A percentile compares a stretch with the other conserved stretches of the same genome.
phyloP scores from a whole-genome alignment of 139 green algal species.

The Astrephomene gubernaculifera region DNA sequence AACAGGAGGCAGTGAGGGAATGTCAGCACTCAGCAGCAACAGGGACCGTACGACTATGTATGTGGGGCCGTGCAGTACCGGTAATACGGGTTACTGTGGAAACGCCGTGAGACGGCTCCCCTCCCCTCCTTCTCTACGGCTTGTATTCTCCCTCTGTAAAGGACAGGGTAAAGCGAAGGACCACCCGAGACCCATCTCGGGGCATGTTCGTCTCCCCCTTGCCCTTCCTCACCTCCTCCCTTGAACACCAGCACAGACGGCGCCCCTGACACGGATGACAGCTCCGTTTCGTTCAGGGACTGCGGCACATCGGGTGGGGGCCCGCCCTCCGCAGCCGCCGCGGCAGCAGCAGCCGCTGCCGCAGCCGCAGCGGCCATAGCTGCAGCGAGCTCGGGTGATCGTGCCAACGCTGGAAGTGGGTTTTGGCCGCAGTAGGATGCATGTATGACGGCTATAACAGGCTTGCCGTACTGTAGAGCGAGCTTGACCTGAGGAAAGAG shows the following conservation, averaged over 20 bases:
- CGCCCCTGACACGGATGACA: constrained; percentile 4
- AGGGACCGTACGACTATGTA: no score
- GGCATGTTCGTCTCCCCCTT: no score
- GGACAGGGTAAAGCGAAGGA: no score
- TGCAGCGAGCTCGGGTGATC: background rate
- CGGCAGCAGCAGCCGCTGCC: no score
- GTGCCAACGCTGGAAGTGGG: background rate
- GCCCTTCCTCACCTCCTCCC: background rate
- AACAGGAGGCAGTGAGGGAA: no score
- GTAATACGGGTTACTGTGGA: no score
- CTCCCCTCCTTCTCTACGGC: no score
- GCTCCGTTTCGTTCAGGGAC: constrained; percentile 1
- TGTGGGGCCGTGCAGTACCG: no score
- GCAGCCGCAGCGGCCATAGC: background rate
- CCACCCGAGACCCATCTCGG: no score
- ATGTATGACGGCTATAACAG: constrained; percentile 18
- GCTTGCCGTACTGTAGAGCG: constrained; percentile 14
- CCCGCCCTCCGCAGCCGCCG: background rate
- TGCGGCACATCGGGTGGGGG: background rate
- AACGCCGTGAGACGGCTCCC: no score
- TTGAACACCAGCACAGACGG: background rate
- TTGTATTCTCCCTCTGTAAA: no score
- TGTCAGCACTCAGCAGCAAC: no score
- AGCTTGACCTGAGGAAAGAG: constrained; percentile 24
- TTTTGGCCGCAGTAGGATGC: constrained; percentile 20